Percentiles rank a stretch among this genome's conserved stretches.
Conservation (phyloP, 208 protist species). For the Zelonia costaricensis region DNA sequence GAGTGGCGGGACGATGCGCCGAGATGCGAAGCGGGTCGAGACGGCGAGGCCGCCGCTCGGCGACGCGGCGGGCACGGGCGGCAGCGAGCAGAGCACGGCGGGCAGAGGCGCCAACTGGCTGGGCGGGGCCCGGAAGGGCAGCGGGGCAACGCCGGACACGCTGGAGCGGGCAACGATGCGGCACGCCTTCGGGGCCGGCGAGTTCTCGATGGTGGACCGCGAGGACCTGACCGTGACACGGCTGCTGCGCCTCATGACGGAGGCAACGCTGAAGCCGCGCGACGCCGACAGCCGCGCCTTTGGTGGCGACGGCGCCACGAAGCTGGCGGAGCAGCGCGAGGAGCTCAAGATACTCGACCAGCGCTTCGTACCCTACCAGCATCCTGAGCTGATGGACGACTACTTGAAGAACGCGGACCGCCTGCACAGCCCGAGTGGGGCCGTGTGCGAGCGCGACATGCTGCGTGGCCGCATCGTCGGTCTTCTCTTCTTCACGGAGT, state of each 20-base stretch:
- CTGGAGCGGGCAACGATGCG: conserved; percentile 32
- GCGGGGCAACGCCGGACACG: conserved; percentile 20
- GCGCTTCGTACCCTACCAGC: conserved; percentile 61
- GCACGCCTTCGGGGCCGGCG: conserved; percentile 48
- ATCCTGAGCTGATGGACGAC: conserved; percentile 66
- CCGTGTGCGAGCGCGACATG: conserved; percentile 37
- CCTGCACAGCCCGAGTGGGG: conserved; percentile 58
- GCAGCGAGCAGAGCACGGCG: neutral
- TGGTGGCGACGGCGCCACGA: conserved; percentile 66
- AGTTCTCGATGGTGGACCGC: conserved; percentile 68
- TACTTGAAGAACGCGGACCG: conserved; percentile 64
- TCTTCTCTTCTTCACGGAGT: conserved; percentile 80
- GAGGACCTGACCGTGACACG: conserved; percentile 49
- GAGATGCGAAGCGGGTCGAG: conserved; percentile 17
- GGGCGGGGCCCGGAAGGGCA: conserved; percentile 19
- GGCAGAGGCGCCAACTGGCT: conserved; percentile 27
- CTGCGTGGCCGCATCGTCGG: conserved; percentile 79
- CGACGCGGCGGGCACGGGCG: neutral
- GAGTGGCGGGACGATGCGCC: neutral
- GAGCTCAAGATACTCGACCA: conserved; percentile 78
- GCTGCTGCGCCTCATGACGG: conserved; percentile 40
- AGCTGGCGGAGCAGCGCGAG: conserved; percentile 54
- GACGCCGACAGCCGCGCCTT: conserved; percentile 63
- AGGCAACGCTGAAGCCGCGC: conserved; percentile 70
- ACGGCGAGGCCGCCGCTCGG: conserved; percentile 8